Evolutionary conservation across 2,329 filamentous ascomycete genomes (phyloP), one percentile per base, ranked within the genome.

Genomic region (Xylaria sp.): DNA sequence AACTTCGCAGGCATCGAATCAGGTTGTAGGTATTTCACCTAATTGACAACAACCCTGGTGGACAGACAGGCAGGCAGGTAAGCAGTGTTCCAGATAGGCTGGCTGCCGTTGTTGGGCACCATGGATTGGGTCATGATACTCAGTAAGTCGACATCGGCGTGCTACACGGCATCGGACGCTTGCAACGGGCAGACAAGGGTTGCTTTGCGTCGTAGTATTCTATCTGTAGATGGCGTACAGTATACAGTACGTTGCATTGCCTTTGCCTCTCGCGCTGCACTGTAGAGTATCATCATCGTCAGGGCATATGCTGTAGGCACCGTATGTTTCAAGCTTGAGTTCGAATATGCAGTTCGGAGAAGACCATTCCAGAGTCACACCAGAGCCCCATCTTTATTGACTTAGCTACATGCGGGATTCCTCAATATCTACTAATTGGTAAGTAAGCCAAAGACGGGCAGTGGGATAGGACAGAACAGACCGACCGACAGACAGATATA

Each of bases 131-230:
- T 56, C 52, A 57, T 57, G 46, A 56, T 67, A n/a, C n/a, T n/a
- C n/a, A n/a, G n/a, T n/a, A n/a, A 56, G 49, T 69, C 71, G 70
- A 72, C 70, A 72, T 70, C 72, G 72, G 67, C 61, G 63, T 60
- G 70, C 67, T 53, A 68, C 63, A 70, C 69, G 46, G 28, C 69
- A 61, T 64, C 62, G 69, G 69, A 64, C 64, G 65, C 66, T 60
- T 57, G 63, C 66, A 68, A 70, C 63, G 68, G 57, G 43, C 47
- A 66, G 54, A 54, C 64, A 52, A 57, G 52, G 53, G n/a, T n/a
- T n/a, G n/a, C n/a, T n/a, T 52, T 63, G 59, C 49, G 47, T 61
- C 19, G 61, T 64, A n/a, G n/a, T n/a, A n/a, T n/a, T n/a, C n/a
- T n/a, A n/a, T n/a, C n/a, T n/a, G n/a, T n/a, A 61, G 15, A 50